phyloP scores from a whole-genome alignment of 768 basidiomycete species.

The Kwoniella bestiolae region DNA sequence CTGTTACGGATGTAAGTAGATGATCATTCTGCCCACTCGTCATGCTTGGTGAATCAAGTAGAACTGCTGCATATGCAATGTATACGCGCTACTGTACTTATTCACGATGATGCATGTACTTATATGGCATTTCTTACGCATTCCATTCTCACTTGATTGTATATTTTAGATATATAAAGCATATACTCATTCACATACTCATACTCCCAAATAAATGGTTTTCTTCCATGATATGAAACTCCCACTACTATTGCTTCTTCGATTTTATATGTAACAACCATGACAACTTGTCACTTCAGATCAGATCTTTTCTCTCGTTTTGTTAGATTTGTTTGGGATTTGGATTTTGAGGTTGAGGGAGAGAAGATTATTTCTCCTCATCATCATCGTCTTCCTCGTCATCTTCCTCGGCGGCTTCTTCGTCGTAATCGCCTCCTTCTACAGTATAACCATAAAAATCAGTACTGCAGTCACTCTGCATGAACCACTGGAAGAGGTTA shows the following conservation, averaged over 20 bases:
- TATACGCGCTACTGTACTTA: not conserved
- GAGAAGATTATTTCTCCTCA: conserved; percentile 44
- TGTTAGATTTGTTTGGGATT: not conserved
- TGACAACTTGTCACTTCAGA: not conserved
- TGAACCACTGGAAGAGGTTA: no score
- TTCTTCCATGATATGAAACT: no score
- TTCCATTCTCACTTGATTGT: conserved; percentile 2
- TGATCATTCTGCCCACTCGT: no score
- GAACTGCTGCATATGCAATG: no score
- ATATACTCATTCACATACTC: no score
- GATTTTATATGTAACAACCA: not conserved
- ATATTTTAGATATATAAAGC: not conserved
- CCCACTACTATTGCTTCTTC: no score
- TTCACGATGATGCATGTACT: not conserved
- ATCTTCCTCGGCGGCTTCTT: conserved; percentile 58
- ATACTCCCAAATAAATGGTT: no score
- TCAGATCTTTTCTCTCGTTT: not conserved
- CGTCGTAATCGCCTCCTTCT: conserved; percentile 42
- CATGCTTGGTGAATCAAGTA: no score
- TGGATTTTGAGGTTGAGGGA: not conserved
- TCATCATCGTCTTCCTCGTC: conserved; percentile 62
- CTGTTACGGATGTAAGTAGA: no score
- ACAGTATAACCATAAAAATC: no score
- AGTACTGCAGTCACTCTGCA: no score
- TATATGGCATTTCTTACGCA: not conserved